A percentile compares a stretch with the other conserved stretches of the same genome.
Evolutionary conservation across 2,329 filamentous ascomycete species (phyloP).

Genomic region (Ophiosphaerella herpotricha): DNA sequence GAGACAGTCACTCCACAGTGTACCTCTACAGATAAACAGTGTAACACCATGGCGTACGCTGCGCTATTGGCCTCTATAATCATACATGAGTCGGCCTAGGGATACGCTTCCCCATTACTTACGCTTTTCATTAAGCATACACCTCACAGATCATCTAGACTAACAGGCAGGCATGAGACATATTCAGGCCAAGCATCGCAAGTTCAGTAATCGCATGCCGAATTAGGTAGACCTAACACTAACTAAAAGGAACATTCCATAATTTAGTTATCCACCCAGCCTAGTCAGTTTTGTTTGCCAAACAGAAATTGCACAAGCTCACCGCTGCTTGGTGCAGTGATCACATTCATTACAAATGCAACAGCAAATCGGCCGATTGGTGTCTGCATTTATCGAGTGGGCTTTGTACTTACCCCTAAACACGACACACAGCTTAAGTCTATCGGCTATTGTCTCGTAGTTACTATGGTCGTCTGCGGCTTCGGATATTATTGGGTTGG

Average conservation of each 20-base stretch:
- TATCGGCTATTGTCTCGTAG: too few species aligned
- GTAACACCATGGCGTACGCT: not conserved
- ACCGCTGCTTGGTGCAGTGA: conserved; percentile 16
- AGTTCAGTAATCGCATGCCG: too few species aligned
- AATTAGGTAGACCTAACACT: too few species aligned
- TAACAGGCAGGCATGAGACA: too few species aligned
- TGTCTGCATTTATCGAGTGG: not conserved
- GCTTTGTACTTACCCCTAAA: not conserved
- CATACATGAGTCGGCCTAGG: conserved; percentile 41
- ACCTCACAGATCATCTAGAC: conserved; percentile 26
- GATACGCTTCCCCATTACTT: conserved; percentile 39
- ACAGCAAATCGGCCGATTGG: conserved; percentile 33
- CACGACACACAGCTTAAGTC: too few species aligned
- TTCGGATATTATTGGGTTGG: conserved; percentile 6
- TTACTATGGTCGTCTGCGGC: not conserved
- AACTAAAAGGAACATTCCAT: too few species aligned
- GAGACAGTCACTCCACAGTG: not conserved
- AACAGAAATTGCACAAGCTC: conserved; percentile 25
- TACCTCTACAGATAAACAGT: too few species aligned
- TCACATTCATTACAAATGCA: conserved; percentile 13
- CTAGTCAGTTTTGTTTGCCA: too few species aligned
- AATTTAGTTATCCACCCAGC: too few species aligned
- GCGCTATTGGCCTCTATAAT: conserved; percentile 47
- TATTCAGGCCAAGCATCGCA: too few species aligned
- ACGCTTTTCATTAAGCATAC: conserved; percentile 48